These are phyloP conservation scores for Asterella californica DNA, from an alignment of 225 moss, liverwort and hornwort genomes.

Conservation along the genomic window DNA sequence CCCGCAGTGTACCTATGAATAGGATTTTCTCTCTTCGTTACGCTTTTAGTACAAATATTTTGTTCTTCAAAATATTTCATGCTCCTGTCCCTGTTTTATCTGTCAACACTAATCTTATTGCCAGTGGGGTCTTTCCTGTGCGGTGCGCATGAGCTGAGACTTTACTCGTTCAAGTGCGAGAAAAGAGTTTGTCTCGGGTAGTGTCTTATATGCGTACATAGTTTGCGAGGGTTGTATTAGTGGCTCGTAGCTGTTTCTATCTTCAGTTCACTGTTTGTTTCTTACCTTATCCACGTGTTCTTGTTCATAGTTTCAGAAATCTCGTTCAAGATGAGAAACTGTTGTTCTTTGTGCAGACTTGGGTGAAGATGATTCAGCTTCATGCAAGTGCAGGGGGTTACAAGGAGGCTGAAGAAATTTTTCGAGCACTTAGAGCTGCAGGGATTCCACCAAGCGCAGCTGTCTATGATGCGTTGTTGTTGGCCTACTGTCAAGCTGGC, in stretches of 20 bases:
- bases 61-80: background rate
- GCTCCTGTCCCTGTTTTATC: background rate
- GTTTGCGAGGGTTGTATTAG: background rate
- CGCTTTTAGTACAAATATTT: background rate
- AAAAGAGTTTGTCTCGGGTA: background rate
- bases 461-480: constrained; percentile 72
- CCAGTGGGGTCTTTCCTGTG: background rate
- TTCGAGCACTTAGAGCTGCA: constrained; percentile 74
- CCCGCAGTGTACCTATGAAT: background rate
- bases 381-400: constrained; percentile 66
- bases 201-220: background rate
- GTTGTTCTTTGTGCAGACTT: constrained; percentile 53
- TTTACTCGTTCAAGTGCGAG: background rate
- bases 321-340: background rate
- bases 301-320: background rate
- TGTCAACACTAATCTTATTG: background rate
- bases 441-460: constrained; percentile 66
- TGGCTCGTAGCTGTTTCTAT: background rate
- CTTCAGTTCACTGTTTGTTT: background rate
- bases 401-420: constrained; percentile 70
- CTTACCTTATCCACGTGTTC: background rate
- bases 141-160: background rate
- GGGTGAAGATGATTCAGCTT: constrained; percentile 89
- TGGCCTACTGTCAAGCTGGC: constrained; percentile 84
- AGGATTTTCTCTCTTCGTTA: background rate